A percentile compares a stretch with the other conserved stretches of the same genome.
These are phyloP conservation scores for Eremochloa ophiuroides DNA, from an alignment of 176 grass and related monocot genomes.

Conservation along the genomic window DNA sequence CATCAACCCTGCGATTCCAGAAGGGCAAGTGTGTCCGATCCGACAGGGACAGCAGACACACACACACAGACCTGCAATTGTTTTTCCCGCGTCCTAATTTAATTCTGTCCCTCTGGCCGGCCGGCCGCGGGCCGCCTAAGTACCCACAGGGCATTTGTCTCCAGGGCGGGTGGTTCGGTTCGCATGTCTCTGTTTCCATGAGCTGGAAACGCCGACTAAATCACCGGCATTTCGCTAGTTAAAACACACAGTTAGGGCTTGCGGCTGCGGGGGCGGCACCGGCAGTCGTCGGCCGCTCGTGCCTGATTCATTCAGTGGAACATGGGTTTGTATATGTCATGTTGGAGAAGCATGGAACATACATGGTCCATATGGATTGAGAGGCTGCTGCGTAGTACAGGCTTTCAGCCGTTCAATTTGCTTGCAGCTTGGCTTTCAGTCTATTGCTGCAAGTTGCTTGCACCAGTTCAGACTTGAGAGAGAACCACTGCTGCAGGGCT, in stretches of 20 bases:
- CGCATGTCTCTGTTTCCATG: background rate
- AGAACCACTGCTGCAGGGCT: background rate
- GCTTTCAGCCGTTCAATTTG: background rate
- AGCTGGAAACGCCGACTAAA: conserved; percentile 14
- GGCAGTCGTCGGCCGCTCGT: background rate
- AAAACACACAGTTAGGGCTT: background rate
- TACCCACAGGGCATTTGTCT: background rate
- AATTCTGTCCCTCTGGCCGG: background rate
- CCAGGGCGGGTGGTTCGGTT: background rate
- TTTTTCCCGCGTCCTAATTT: background rate
- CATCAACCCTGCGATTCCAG: no score
- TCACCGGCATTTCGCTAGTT: conserved; percentile 25
- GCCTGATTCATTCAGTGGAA: background rate
- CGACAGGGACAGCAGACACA: background rate
- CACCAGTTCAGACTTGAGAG: background rate
- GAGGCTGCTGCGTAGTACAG: background rate
- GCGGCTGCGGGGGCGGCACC: no score
- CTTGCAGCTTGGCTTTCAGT: background rate
- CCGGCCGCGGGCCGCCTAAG: background rate
- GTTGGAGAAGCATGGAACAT: background rate
- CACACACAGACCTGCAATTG: background rate
- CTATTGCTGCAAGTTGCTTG: background rate
- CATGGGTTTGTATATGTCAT: background rate
- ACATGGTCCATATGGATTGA: background rate
- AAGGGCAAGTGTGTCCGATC: background rate